phyloP scores from a whole-genome alignment of 805 yeast genomes.

The Spathaspora arborariae region DNA sequence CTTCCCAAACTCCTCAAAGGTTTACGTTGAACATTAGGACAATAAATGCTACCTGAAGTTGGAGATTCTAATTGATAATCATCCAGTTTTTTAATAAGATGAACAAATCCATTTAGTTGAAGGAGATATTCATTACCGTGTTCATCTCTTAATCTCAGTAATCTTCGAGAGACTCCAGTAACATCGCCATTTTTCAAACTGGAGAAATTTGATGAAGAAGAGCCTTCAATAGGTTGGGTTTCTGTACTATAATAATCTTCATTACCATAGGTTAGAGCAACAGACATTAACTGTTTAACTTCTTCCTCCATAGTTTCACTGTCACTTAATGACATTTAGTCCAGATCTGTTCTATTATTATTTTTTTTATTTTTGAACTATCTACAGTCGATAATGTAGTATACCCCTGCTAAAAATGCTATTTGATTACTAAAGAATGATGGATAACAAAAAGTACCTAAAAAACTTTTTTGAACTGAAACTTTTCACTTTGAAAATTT shows the following conservation, averaged over 20 bases:
- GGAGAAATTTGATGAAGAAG: neutral
- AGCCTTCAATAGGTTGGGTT: neutral
- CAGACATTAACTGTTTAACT: slow-evolving; percentile 8
- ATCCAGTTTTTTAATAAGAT: neutral
- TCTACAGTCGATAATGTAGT: too few relatives aligned
- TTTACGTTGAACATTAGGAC: neutral
- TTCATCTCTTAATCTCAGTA: neutral
- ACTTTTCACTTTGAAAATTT: too few relatives aligned
- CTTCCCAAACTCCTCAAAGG: neutral
- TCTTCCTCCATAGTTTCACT: slow-evolving; percentile 7
- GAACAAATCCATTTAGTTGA: slow-evolving; percentile 4
- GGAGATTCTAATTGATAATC: neutral
- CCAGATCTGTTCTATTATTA: neutral
- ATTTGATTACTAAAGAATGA: too few relatives aligned
- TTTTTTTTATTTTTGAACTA: neutral
- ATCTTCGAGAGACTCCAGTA: neutral
- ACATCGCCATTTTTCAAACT: neutral
- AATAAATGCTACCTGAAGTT: neutral
- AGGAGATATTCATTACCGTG: slow-evolving; percentile 7
- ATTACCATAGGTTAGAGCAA: neutral
- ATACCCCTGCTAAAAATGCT: too few relatives aligned
- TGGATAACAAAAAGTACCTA: too few relatives aligned
- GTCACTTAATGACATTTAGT: slow-evolving; percentile 3
- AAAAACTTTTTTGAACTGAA: too few relatives aligned
- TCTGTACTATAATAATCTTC: neutral